phyloP scores from a whole-genome alignment of 257 asterid genomes.

The Dorcoceras hygrometricum region DNA sequence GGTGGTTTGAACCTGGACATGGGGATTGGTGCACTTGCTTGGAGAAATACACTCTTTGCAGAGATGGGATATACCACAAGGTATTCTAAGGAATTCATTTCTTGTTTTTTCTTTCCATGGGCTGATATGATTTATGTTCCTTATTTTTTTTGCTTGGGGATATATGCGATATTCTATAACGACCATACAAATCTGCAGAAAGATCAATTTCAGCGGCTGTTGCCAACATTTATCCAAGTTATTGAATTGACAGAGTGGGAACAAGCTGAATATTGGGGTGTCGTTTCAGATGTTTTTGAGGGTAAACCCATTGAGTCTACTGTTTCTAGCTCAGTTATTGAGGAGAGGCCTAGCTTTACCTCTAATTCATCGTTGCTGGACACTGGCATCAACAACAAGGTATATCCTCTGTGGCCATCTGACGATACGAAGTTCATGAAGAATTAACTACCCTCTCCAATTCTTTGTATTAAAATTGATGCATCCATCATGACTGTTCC shows the following conservation, averaged over 20 bases:
- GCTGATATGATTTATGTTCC: not conserved
- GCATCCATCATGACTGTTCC: not conserved
- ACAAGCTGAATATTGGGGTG: conserved; percentile 71
- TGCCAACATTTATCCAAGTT: conserved; percentile 92
- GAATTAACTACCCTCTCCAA: not conserved
- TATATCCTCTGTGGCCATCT: conserved; percentile 19
- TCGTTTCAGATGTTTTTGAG: conserved; percentile 72
- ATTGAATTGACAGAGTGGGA: conserved; percentile 78
- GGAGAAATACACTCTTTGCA: conserved; percentile 82
- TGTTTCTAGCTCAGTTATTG: conserved; percentile 30
- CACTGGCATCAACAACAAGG: conserved; percentile 83
- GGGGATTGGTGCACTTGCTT: conserved; percentile 99
- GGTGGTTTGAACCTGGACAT: conserved; percentile 99
- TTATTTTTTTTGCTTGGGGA: conserved; percentile 12
- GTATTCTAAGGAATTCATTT: conserved; percentile 34
- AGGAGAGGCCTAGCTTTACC: conserved; percentile 32
- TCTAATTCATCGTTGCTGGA: conserved; percentile 47
- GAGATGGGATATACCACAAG: conserved; percentile 94
- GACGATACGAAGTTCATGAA: not conserved
- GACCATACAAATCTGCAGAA: conserved; percentile 48
- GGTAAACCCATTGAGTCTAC: conserved; percentile 52
- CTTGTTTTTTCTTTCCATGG: not conserved
- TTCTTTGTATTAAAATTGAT: too few relatives aligned
- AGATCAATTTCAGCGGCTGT: conserved; percentile 80
- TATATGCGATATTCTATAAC: too few relatives aligned